Evolutionary conservation across 495 filamentous ascomycete species (phyloP), one percentile per base, ranked within the genome.

Genomic region (Clavariopsis aquatica): DNA sequence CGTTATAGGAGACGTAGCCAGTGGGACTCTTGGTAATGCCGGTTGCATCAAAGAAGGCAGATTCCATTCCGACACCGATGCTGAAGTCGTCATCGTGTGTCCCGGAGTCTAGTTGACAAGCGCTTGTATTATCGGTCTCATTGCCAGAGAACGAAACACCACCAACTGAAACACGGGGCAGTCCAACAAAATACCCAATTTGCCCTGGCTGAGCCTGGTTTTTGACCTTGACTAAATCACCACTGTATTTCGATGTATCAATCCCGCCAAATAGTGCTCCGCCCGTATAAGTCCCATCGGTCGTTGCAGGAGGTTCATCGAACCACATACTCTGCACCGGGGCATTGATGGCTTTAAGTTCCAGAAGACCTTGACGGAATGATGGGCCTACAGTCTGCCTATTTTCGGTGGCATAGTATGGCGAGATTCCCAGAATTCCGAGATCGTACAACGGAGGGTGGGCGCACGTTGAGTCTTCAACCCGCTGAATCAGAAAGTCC

Each of bases 181-280:
- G 22, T 10, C 5, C 22, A 24, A 28, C n/a, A 22, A 9, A 51
- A 22, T 51, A 51, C 8, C 47, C 47, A 2, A 51, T 10, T 17
- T 24, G 47, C 19, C 47, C 22, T 10, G 47, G 19, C 38, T 43
- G 38, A 15, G 38, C 38, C 3, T n/a, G 38, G 15, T 43, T 43
- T 9, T 15, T n/a, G 26, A 51, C 26, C 47, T 28, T 24, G 47
- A 51, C 47, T 24, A 51, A 22, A 12, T 24, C 22, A 3, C 47
- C 47, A 10, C 26, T 28, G 47, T 51, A 51, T 51, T 51, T 51
- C 19, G 47, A 51, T 23, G 47, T 51, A 22, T 51, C 47, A 22
- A 51, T 51, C 19, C 47, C 47, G 47, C 47, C 47, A 22, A 51
- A 28, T 17, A 51, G 47, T 24, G 47, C 47, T 2, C 5, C 9